Evolutionary conservation across 768 basidiomycete species (phyloP).

Genomic region (Inosperma sp.): DNA sequence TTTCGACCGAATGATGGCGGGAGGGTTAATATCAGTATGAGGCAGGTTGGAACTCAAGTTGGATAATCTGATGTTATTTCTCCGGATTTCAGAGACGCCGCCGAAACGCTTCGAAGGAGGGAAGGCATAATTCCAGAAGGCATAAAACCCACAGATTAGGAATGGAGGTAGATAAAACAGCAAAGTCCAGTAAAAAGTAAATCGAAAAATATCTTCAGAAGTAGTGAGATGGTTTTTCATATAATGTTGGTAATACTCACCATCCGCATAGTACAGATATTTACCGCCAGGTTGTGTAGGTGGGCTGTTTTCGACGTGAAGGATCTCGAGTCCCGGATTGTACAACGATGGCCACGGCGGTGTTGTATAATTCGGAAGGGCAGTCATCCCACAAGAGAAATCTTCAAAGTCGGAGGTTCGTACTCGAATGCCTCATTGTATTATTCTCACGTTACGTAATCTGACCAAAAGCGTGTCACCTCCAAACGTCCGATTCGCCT

Average conservation of each 20-base stretch:
- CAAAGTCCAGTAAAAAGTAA: constrained; percentile 51
- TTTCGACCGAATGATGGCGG: constrained; percentile 17
- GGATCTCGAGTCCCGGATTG: constrained; percentile 45
- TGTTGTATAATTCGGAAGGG: constrained; percentile 12
- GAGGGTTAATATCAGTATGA: not conserved
- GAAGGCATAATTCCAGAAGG: constrained; percentile 49
- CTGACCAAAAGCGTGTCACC: constrained; percentile 8
- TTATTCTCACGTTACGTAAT: not conserved
- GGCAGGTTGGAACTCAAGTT: not conserved
- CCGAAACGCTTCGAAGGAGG: constrained; percentile 30
- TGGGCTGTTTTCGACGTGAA: constrained; percentile 37
- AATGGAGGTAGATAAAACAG: constrained; percentile 50
- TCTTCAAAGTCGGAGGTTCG: no score
- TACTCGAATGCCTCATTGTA: no score
- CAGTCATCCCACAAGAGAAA: not conserved
- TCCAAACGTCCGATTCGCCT: constrained; percentile 7
- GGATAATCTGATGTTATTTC: constrained; percentile 4
- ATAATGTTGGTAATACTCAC: constrained; percentile 21
- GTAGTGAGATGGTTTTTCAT: not conserved
- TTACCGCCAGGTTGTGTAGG: constrained; percentile 38
- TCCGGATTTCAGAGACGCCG: not conserved
- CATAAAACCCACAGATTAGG: constrained; percentile 43
- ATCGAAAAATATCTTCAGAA: constrained; percentile 45
- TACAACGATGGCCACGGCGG: constrained; percentile 50
- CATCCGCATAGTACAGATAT: constrained; percentile 41